Base-by-base conservation (phyloP, 306 rosid species). In the Arachis stenosperma region DNA sequence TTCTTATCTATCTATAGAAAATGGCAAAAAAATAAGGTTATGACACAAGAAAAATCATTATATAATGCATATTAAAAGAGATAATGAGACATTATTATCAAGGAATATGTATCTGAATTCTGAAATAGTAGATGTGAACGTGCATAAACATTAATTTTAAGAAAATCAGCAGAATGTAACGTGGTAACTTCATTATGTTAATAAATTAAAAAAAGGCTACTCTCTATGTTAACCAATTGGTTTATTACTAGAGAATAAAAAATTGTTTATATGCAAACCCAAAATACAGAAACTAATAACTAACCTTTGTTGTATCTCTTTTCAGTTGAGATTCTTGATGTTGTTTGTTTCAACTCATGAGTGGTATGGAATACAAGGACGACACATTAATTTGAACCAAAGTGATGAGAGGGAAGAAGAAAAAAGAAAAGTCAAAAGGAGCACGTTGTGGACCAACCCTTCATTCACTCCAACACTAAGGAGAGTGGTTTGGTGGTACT, bases 401-500 rank as follows among this genome's bases (percentile, higher is more conserved):
- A 75, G n/a, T 55, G 75, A 4, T 12, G 52, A 74, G 70, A 33
- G 37, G 37, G 37, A 33, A 41, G 29, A 54, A 6, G 9, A 42
- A 42, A 42, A 42, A 42, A 42, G 9, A 42, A 42, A 51, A 8
- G 81, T 47, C 74, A 67, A 64, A 80, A 27, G 7, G 66, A 27
- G 58, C 71, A 68, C 76, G 75, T 55, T 84, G 81, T 61, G 75
- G 82, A 78, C 78, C 81, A 46, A 72, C 54, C 67, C 51, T 60
- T 47, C 65, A 14, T 60, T 47, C 65, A 14, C 39, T 40, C 41
- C 15, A 71, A 80, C 27, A 76, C 71, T 62, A 75, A 68, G 79
- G 51, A 78, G 40, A 36, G 65, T 72, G 79, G 85, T 81, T 78
- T 65, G 81, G 88, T 69, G 81, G 88, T 69, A 44, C 48, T 30